phyloP scores from a whole-genome alignment of 1,284 basidiomycete species.

The Sporisorium iseilematis-ciliati region DNA sequence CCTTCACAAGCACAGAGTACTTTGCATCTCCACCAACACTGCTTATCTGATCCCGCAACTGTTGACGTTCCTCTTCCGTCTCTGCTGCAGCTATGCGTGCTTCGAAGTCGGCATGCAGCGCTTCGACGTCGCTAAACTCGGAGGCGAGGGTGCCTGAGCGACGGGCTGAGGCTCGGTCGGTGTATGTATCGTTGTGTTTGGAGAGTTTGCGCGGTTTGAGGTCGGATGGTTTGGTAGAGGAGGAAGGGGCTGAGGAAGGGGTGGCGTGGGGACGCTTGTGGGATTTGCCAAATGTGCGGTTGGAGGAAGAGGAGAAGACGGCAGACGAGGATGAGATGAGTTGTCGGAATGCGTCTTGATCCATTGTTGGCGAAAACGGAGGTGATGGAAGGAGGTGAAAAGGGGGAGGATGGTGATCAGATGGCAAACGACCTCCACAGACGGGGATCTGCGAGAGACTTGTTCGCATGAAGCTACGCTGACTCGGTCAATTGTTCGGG shows the following conservation, averaged over 20 bases:
- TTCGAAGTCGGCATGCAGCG: constrained; percentile 83
- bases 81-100: constrained; percentile 73
- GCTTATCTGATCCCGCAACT: constrained; percentile 79
- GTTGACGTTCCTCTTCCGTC: constrained; percentile 74
- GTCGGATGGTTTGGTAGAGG: constrained; percentile 26
- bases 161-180: constrained; percentile 51
- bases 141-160: constrained; percentile 16
- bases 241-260: constrained; percentile 5
- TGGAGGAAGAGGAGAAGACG: constrained; percentile 2
- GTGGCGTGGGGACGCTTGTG: constrained; percentile 19
- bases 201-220: constrained; percentile 27
- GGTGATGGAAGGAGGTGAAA: neutral
- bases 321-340: constrained; percentile 41
- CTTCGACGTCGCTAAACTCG: constrained; percentile 76
- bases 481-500: constrained; percentile 43
- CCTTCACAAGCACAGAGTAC: constrained; percentile 87
- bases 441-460: no score
- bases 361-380: constrained; percentile 35
- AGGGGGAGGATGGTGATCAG: neutral
- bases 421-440: neutral
- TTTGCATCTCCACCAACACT: constrained; percentile 89
- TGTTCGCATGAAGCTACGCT: constrained; percentile 1
- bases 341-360: constrained; percentile 60
- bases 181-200: constrained; percentile 13
- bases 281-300: constrained; percentile 29